A percentile compares a stretch with the other conserved stretches of the same genome.
Conservation (phyloP, 192 early-diverging fungal species). For the Coemansia sp. region DNA sequence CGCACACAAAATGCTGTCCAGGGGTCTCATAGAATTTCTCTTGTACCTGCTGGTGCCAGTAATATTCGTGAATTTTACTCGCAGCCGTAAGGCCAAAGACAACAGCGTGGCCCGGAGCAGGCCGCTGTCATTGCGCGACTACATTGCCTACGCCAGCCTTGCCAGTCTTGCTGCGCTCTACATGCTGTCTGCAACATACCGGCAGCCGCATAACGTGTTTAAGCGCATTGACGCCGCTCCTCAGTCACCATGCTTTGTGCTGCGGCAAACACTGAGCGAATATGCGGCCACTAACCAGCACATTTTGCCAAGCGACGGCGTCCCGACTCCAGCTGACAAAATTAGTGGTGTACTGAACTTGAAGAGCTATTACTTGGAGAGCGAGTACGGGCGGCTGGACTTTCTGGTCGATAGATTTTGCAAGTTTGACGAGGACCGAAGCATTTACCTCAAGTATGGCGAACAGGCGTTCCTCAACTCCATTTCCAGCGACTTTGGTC, state of each 20-base stretch:
- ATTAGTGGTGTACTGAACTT: not conserved
- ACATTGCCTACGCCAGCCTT: conserved; percentile 17
- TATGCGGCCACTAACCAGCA: conserved; percentile 7
- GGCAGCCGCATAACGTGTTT: conserved; percentile 35
- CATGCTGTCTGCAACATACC: conserved; percentile 7
- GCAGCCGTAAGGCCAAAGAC: conserved; percentile 22
- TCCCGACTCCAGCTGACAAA: conserved; percentile 8
- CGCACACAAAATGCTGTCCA: conserved; percentile 19
- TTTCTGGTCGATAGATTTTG: conserved; percentile 48
- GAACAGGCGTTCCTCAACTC: conserved; percentile 36
- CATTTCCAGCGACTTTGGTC: conserved; percentile 41
- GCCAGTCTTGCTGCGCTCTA: conserved; percentile 12
- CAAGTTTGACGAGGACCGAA: conserved; percentile 26
- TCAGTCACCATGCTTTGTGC: conserved; percentile 10
- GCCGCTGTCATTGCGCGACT: conserved; percentile 18
- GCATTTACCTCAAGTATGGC: conserved; percentile 40
- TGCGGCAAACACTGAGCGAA: conserved; percentile 16
- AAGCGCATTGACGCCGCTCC: conserved; percentile 15
- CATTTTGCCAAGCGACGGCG: conserved; percentile 13
- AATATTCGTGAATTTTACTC: conserved; percentile 26
- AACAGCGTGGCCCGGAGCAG: conserved; percentile 11
- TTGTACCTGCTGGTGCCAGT: conserved; percentile 37
- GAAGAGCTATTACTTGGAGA: conserved; percentile 21
- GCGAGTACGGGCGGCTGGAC: conserved; percentile 36
- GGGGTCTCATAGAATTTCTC: conserved; percentile 28